phyloP scores from a whole-genome alignment of 768 basidiomycete genomes.

The Guyanaporus albipodus region DNA sequence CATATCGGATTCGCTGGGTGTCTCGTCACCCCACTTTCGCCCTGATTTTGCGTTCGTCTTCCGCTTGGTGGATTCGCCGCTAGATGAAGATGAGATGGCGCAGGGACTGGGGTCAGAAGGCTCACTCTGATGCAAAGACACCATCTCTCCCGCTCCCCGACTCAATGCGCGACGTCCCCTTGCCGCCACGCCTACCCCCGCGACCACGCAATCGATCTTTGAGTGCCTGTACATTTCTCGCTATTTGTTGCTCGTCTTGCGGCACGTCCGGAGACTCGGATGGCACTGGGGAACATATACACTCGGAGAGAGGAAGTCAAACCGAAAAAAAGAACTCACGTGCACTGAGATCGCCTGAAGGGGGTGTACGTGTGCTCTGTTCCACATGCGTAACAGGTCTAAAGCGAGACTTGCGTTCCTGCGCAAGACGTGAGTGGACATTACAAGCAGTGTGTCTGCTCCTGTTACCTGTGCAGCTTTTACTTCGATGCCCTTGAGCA shows the following conservation, averaged over 20 bases:
- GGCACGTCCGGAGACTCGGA: conserved; percentile 47
- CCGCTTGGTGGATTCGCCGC: conserved; percentile 58
- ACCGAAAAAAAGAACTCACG: conserved; percentile 34
- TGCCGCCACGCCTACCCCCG: conserved; percentile 56
- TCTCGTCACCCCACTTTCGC: conserved; percentile 90
- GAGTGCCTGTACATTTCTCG: conserved; percentile 86
- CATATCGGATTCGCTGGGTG: conserved; percentile 84
- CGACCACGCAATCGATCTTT: conserved; percentile 80
- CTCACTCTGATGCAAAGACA: conserved; percentile 69
- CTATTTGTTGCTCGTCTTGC: conserved; percentile 85
- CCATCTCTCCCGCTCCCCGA: conserved; percentile 59
- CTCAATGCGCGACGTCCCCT: conserved; percentile 44
- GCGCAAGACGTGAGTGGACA: background rate
- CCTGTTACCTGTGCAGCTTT: conserved; percentile 62
- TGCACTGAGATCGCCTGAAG: conserved; percentile 57
- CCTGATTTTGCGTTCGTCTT: conserved; percentile 67
- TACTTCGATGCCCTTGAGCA: conserved; percentile 70
- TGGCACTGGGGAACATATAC: conserved; percentile 34
- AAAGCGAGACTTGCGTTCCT: conserved; percentile 74
- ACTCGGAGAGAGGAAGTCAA: background rate
- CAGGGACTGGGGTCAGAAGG: conserved; percentile 4
- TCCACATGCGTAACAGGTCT: conserved; percentile 37
- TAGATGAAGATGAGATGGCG: conserved; percentile 34
- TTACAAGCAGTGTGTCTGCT: background rate
- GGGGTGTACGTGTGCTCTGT: conserved; percentile 39